A percentile compares a stretch with the other conserved stretches of the same genome.
Conservation (phyloP, 345 rosid genomes). For the Gossypium mustelinum region DNA sequence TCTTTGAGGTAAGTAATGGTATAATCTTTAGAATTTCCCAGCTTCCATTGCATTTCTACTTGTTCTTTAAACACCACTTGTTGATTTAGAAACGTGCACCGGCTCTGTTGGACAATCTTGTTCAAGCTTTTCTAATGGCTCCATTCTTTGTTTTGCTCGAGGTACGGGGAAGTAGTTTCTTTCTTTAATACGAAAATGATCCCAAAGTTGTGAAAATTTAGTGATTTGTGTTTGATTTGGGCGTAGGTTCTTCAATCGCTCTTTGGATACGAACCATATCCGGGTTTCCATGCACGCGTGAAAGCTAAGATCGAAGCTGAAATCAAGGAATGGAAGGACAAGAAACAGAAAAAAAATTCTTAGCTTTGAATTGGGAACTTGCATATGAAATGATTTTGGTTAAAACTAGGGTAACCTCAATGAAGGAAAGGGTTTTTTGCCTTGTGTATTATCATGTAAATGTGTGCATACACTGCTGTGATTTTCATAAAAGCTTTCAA, state of each 20-base stretch:
- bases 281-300: constrained; percentile 68
- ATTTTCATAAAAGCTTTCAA: neutral
- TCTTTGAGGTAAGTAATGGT: constrained; percentile 60
- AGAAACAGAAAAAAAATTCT: constrained; percentile 36
- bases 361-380: neutral
- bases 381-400: neutral
- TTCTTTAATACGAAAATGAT: neutral
- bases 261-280: constrained; percentile 74
- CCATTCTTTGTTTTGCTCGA: constrained; percentile 92
- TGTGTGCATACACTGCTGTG: neutral
- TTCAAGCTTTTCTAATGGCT: constrained; percentile 81
- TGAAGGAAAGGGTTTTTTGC: neutral
- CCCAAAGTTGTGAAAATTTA: neutral
- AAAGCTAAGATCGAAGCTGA: constrained; percentile 52
- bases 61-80: neutral
- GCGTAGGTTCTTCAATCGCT: constrained; percentile 56
- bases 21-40: neutral
- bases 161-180: constrained; percentile 30
- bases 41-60: neutral
- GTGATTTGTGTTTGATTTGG: neutral
- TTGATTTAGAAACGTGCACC: constrained; percentile 72
- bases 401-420: neutral
- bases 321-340: constrained; percentile 48
- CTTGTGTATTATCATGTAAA: neutral
- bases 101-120: constrained; percentile 71